Base-by-base conservation (phyloP, 2,329 filamentous ascomycete genomes). In the Xylaria sp. region DNA sequence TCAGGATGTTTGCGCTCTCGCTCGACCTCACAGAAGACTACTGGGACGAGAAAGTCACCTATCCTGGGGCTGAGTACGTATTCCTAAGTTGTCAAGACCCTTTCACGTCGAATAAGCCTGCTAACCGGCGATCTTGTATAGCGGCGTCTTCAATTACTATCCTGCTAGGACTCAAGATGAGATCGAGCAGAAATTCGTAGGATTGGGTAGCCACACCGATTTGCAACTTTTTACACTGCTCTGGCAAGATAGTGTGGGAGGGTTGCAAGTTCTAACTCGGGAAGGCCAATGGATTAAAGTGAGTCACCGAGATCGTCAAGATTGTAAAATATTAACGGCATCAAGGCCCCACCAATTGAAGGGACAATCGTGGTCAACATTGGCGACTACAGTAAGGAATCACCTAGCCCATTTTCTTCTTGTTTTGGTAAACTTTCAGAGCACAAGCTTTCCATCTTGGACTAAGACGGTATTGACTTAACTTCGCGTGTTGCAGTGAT, bases 31-130 rank as follows among this genome's bases (percentile, higher is more conserved):
- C 83, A 0, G 87, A 90, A 72, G 73, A 82, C 39, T 84, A 85
- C 63, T 89, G 89, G 72, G 86, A 89, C 67, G 77, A 78, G 3
- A 83, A 87, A 61, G 83, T 84, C 20, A 83, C 81, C 0, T 83
- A 85, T 69, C 87, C 87, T 0, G 86, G 82, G 39, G 80, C 80
- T 8, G 77, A 80, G 69, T 71, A 20, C 48, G 66, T 12, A 63
- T 43, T 52, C 45, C 41, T n/a, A 6, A 41, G 45, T 55, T 28
- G 13, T 36, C 36, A 12, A 7, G 12, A 13, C 28, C 10, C 20
- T 2, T 36, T 59, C 28, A 20, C 41, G 15, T 56, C 45, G 20
- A 34, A 18, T 10, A 25, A 36, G 13, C 3, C 36, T 55, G 60
- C 63, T 67, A 56, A 71, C 30, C 13, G 15, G 25, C 18, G 25